Conservation (phyloP, 139 green algal species). For the Eudorina sp. region DNA sequence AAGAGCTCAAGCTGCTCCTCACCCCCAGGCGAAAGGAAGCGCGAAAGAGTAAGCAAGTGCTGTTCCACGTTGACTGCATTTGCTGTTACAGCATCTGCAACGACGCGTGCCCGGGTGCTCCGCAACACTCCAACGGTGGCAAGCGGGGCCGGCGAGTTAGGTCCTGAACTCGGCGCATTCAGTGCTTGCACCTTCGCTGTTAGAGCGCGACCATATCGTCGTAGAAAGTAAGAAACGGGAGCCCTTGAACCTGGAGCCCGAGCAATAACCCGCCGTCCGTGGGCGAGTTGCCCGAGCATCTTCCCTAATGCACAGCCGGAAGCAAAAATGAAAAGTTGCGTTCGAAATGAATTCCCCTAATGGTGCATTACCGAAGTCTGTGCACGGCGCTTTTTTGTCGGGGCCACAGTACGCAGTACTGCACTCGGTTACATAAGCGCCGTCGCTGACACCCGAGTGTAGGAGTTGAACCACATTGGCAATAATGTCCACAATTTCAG, state of each 20-base stretch:
- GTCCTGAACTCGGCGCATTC: not conserved
- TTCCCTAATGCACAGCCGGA: not conserved
- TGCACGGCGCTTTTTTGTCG: too few relatives aligned
- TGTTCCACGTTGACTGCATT: constrained; percentile 30
- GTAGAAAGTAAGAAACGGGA: not conserved
- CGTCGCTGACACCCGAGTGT: too few relatives aligned
- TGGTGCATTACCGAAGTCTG: too few relatives aligned
- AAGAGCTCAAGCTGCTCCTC: constrained; percentile 12
- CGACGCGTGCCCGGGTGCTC: not conserved
- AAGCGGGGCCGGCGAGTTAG: not conserved
- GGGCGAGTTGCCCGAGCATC: constrained; percentile 12
- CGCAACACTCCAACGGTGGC: not conserved
- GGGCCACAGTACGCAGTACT: too few relatives aligned
- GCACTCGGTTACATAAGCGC: too few relatives aligned
- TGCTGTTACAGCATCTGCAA: not conserved
- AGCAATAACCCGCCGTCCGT: not conserved
- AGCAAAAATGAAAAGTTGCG: not conserved
- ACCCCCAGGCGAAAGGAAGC: not conserved
- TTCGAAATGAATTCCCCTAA: too few relatives aligned
- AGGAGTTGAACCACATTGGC: too few relatives aligned
- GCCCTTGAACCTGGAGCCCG: not conserved
- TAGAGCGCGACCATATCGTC: not conserved
- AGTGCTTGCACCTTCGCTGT: not conserved
- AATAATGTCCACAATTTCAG: too few relatives aligned
- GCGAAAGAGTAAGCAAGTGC: not conserved